Evolutionary conservation across 2,329 filamentous ascomycete genomes (phyloP), one percentile per base, ranked within the genome.

Genomic region (Stachybotrys chartarum): DNA sequence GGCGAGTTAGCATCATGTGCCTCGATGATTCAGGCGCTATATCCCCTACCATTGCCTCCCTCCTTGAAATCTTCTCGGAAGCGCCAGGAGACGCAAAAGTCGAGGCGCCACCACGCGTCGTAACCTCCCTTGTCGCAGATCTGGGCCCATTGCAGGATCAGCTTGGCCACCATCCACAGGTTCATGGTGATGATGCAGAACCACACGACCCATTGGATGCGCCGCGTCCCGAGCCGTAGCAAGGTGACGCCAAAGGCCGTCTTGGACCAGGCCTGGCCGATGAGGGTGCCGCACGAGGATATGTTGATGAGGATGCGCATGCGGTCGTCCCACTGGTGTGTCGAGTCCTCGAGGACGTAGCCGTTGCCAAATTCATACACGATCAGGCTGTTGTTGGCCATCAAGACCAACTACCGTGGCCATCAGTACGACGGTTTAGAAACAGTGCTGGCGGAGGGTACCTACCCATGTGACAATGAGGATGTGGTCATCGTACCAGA

Each of bases 221-320:
- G 77, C 11, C 61, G 67, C 54, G 75, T 75, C 42, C 75, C 76
- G 63, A 80, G 71, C 7, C 72, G 62, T 16, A 75, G 59, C 6
- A 72, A 54, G 4, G 70, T 72, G 16, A 71, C 67, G 1, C 61
- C 70, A 31, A 73, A 72, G 1, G 70, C 70, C n/a, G 69, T 68
- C 59, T 72, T 72, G 50, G 68, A 69, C 59, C 58, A 64, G 6
- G 70, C 65, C 57, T 72, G 70, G 0, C 67, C 68, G 52, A 73
- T 65, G 30, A 72, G 55, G 11, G 68, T 72, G 39, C 69, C 68
- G 58, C 68, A 72, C 1, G 70, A 71, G 3, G 69, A 70, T 12
- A 69, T 64, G 58, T 75, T 77, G 69, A 80, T 79, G 55, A 81
- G 59, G 49, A 80, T 79, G 61, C 78, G 76, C 77, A 80, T 80